Evolutionary conservation across 257 asterid genomes (phyloP), one percentile per base, ranked within the genome.

Genomic region (Nicotiana noctiflora): DNA sequence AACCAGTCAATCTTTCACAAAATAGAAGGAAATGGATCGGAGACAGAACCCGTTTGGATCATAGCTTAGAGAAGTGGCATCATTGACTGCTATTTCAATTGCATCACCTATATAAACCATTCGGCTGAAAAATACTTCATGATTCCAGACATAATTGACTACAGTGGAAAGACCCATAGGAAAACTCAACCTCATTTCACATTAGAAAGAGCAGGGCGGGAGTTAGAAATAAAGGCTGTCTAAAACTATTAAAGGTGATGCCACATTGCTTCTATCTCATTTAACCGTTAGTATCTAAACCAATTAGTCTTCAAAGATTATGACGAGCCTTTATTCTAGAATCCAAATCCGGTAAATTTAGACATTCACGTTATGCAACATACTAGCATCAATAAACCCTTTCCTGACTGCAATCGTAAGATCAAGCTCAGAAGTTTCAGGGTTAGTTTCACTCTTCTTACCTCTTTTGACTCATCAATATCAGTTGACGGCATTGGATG

Each of bases 391-490:
- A 81, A 82, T 34, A 25, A 76, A 49, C n/a, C n/a, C n/a, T n/a
- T n/a, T n/a, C n/a, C n/a, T n/a, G n/a, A n/a, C n/a, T n/a, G n/a
- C n/a, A n/a, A n/a, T n/a, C n/a, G n/a, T n/a, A n/a, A n/a, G n/a
- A n/a, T n/a, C n/a, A n/a, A n/a, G n/a, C n/a, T n/a, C n/a, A n/a
- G n/a, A n/a, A n/a, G n/a, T n/a, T n/a, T n/a, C n/a, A n/a, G n/a
- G n/a, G n/a, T n/a, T n/a, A n/a, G n/a, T n/a, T n/a, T n/a, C n/a
- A n/a, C 63, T 25, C n/a, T 57, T 40, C 86, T 81, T 90, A 91
- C 99, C 88, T 92, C 93, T 77, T 89, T 88, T 57, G 88, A 91
- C 81, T 84, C 85, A 82, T 60, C 84, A 85, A 40, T 55, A 74
- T 80, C 86, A 68, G 70, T 86, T 64, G 84, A 84, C 75, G 92